phyloP scores from a whole-genome alignment of 2,329 filamentous ascomycete species.

The Domatiomyces catenatus region DNA sequence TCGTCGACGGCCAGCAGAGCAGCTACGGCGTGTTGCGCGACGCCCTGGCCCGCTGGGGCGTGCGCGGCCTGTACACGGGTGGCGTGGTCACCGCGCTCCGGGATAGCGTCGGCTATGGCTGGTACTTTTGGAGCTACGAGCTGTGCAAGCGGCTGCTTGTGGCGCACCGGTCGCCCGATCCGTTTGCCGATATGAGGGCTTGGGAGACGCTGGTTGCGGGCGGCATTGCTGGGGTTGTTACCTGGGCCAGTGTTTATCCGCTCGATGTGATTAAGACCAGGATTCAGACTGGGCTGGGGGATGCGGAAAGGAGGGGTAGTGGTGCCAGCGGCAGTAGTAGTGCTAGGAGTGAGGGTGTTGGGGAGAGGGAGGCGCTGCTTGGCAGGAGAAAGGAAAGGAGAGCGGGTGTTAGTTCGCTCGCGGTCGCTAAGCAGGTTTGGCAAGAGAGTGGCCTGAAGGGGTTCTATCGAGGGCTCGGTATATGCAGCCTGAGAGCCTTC shows the following conservation, averaged over 20 bases:
- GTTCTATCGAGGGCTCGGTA: slow-evolving; percentile 59
- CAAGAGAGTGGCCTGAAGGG: slow-evolving; percentile 42
- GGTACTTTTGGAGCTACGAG: slow-evolving; percentile 94
- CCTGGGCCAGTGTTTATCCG: slow-evolving; percentile 83
- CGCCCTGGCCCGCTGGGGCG: slow-evolving; percentile 42
- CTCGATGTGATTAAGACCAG: slow-evolving; percentile 85
- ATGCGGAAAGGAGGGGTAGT: background rate
- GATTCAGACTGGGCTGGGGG: slow-evolving; percentile 55
- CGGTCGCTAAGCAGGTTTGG: slow-evolving; percentile 53
- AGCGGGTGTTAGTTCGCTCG: slow-evolving; percentile 34
- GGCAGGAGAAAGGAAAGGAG: slow-evolving; percentile 6
- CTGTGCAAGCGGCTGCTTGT: slow-evolving; percentile 48
- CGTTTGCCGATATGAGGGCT: slow-evolving; percentile 26
- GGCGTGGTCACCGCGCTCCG: slow-evolving; percentile 66
- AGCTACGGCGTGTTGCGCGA: slow-evolving; percentile 45
- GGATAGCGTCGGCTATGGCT: slow-evolving; percentile 87
- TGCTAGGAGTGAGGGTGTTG: background rate
- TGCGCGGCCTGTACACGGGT: slow-evolving; percentile 64
- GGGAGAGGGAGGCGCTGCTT: slow-evolving; percentile 3
- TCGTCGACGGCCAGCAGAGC: slow-evolving; percentile 22
- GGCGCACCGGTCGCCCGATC: slow-evolving; percentile 19
- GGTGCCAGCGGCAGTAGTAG: background rate
- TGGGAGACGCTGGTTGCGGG: slow-evolving; percentile 63
- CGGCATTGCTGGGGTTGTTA: slow-evolving; percentile 70
- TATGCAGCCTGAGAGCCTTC: slow-evolving; percentile 78